Conservation (phyloP, 2,329 filamentous ascomycete species). For the Alternaria sp. region DNA sequence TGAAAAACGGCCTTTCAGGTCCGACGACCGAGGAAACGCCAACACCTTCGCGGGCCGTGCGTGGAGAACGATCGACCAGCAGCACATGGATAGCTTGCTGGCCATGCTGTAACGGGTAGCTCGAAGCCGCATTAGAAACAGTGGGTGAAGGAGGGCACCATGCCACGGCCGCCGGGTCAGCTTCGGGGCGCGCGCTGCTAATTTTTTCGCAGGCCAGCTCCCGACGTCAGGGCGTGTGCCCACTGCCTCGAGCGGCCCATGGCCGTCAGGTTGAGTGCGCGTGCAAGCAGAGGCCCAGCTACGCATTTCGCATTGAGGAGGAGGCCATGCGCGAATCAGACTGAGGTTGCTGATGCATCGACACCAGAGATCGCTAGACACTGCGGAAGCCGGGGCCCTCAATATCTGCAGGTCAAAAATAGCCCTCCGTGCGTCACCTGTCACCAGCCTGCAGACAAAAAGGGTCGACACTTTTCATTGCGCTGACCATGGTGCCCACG, state of each 20-base stretch:
- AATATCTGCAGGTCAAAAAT: constrained; percentile 42
- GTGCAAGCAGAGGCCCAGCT: not conserved
- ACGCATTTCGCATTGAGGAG: not conserved
- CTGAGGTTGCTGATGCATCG: constrained; percentile 33
- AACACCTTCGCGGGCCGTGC: constrained; percentile 38
- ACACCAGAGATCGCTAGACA: constrained; percentile 36
- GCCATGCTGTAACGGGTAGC: constrained; percentile 25
- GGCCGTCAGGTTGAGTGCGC: not conserved
- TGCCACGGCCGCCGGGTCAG: constrained; percentile 19
- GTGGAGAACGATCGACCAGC: constrained; percentile 39
- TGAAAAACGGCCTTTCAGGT: constrained; percentile 39
- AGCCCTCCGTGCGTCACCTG: constrained; percentile 32
- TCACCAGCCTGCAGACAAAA: constrained; percentile 26
- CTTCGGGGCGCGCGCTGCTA: constrained; percentile 21
- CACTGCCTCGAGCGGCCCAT: not conserved
- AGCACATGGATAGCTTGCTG: constrained; percentile 21
- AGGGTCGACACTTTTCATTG: constrained; percentile 12
- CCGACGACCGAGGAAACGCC: constrained; percentile 34
- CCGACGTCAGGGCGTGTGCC: constrained; percentile 3
- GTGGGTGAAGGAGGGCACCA: constrained; percentile 6
- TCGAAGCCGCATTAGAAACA: constrained; percentile 22
- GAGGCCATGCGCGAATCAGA: constrained; percentile 18
- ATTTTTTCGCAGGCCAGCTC: constrained; percentile 11
- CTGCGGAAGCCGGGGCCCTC: constrained; percentile 30
- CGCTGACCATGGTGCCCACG: constrained; percentile 15